A percentile compares a stretch with the other conserved stretches of the same genome.
Evolutionary conservation across 345 rosid species (phyloP).

Genomic region (Pelargonium nanum): DNA sequence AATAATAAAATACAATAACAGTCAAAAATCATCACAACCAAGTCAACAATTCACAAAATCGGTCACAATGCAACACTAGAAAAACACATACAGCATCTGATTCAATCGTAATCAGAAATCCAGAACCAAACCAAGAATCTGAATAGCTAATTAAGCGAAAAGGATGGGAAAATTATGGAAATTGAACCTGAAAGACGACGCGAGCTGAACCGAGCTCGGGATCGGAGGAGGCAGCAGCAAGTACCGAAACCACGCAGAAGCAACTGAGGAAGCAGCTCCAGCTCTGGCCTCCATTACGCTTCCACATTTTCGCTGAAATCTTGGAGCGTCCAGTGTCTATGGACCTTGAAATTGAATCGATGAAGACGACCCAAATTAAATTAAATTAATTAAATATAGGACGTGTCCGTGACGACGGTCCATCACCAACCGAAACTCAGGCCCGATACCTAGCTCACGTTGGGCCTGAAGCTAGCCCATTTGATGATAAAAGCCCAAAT

Average conservation of each 20-base stretch:
- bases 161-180: not conserved
- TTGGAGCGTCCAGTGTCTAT: not conserved
- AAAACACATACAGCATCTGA: not conserved
- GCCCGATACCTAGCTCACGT: no score
- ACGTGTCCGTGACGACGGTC: no score
- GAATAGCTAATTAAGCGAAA: not conserved
- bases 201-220: constrained; percentile 82
- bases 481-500: no score
- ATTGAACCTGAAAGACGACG: constrained; percentile 77
- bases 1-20: no score
- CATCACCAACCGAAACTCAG: no score
- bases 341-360: no score
- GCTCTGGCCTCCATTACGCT: not conserved
- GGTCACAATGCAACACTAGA: not conserved
- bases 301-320: not conserved
- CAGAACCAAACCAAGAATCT: not conserved
- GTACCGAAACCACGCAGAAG: constrained; percentile 10
- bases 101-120: no score
- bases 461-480: no score
- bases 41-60: not conserved
- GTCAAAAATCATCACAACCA: no score
- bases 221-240: constrained; percentile 29
- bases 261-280: not conserved
- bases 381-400: not conserved
- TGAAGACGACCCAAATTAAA: not conserved